A percentile compares a stretch with the other conserved stretches of the same genome.
Conservation (phyloP, 179 eudicot species). For the Sideroxylon spinosum region DNA sequence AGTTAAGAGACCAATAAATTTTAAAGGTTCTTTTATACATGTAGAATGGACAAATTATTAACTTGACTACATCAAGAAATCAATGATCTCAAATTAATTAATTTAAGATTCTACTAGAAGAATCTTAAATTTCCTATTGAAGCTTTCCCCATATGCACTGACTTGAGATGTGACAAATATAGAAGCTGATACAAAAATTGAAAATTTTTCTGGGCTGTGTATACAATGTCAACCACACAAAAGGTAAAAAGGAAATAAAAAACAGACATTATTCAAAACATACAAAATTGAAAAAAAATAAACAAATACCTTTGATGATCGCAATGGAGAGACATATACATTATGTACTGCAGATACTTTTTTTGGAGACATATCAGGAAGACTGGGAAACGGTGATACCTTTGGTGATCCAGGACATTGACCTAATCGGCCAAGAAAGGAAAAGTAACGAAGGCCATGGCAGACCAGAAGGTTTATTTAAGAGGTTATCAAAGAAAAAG, state of each 20-base stretch:
- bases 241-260: not conserved
- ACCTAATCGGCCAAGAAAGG: slow-evolving; percentile 40
- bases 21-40: not conserved
- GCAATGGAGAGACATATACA: slow-evolving; percentile 89
- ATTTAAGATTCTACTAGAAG: not conserved
- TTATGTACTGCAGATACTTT: slow-evolving; percentile 80
- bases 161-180: not conserved
- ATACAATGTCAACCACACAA: not conserved
- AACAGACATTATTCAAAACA: not conserved
- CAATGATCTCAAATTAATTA: not conserved
- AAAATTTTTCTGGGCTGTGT: not conserved
- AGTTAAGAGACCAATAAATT: not conserved
- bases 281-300: not conserved
- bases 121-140: too few relatives aligned
- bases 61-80: not conserved
- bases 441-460: slow-evolving; percentile 8
- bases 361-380: slow-evolving; percentile 98
- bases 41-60: not conserved
- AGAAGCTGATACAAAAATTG: not conserved
- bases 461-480: not conserved
- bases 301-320: slow-evolving; percentile 81
- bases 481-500: not conserved
- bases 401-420: slow-evolving; percentile 80
- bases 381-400: slow-evolving; percentile 72
- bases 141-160: not conserved